A percentile compares a stretch with the other conserved stretches of the same genome.
phyloP scores from a whole-genome alignment of 768 basidiomycete species.

The Trametes sanguinea region DNA sequence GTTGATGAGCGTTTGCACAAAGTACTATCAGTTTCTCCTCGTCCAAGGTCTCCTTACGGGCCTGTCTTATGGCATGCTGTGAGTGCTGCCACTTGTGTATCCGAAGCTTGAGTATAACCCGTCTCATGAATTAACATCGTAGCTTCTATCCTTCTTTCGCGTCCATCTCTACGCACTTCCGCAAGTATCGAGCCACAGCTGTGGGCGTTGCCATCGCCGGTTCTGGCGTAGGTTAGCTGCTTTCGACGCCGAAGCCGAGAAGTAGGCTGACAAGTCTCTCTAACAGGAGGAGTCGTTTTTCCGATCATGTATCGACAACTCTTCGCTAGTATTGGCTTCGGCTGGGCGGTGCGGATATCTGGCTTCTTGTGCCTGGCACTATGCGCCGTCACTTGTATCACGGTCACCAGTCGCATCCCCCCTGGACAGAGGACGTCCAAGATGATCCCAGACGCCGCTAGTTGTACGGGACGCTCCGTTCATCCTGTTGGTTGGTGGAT shows the following conservation, averaged over 20 bases:
- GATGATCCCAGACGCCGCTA: slow-evolving; percentile 25
- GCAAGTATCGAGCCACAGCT: slow-evolving; percentile 66
- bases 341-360: slow-evolving; percentile 61
- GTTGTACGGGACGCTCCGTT: slow-evolving; percentile 51
- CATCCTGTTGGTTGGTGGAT: slow-evolving; percentile 53
- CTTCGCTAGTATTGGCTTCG: slow-evolving; percentile 57
- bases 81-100: slow-evolving; percentile 37
- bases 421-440: slow-evolving; percentile 23
- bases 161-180: slow-evolving; percentile 67
- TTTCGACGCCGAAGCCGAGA: too few relatives aligned
- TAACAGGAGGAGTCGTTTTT: slow-evolving; percentile 62
- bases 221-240: slow-evolving; percentile 14
- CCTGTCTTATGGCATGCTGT: slow-evolving; percentile 65
- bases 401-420: slow-evolving; percentile 41
- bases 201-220: slow-evolving; percentile 49
- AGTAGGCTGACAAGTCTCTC: neutral
- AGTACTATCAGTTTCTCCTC: slow-evolving; percentile 63
- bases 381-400: slow-evolving; percentile 48
- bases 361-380: slow-evolving; percentile 51
- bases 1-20: slow-evolving; percentile 57
- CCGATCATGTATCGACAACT: slow-evolving; percentile 66
- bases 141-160: slow-evolving; percentile 74
- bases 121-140: slow-evolving; percentile 15
- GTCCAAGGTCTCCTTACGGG: slow-evolving; percentile 67
- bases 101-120: neutral